Conservation (phyloP, 345 rosid species). For the Acer negundo region DNA sequence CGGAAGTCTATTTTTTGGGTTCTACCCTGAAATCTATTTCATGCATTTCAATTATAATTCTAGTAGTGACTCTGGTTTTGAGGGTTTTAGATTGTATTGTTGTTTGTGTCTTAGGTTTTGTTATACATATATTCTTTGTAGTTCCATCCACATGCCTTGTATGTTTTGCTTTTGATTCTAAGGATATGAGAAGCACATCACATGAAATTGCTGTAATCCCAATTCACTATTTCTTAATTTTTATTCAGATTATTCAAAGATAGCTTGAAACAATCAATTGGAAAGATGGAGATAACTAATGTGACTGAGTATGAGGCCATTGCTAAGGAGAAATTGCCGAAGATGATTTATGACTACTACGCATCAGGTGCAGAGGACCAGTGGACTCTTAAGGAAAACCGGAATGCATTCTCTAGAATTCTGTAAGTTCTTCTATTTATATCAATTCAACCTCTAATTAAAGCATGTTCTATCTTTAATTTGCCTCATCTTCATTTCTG, state of each 20-base stretch:
- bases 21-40: not conserved
- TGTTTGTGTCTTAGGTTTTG: not conserved
- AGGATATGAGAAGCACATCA: not conserved
- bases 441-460: not conserved
- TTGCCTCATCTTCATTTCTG: not conserved
- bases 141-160: not conserved
- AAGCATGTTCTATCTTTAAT: slow-evolving; percentile 1
- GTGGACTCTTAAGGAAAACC: slow-evolving; percentile 89
- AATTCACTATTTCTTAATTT: not conserved
- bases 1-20: not conserved
- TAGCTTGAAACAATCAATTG: not conserved
- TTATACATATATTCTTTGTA: not conserved
- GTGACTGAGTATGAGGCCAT: slow-evolving; percentile 84
- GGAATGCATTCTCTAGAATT: slow-evolving; percentile 83
- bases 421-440: slow-evolving; percentile 43
- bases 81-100: not conserved
- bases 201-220: not conserved
- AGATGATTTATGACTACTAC: slow-evolving; percentile 92
- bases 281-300: slow-evolving; percentile 77
- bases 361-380: slow-evolving; percentile 99
- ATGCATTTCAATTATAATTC: not conserved
- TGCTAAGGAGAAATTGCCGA: slow-evolving; percentile 85
- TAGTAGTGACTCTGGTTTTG: not conserved
- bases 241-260: slow-evolving; percentile 4
- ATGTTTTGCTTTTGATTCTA: not conserved